Evolutionary conservation across 768 basidiomycete genomes (phyloP).

Genomic region (Hygrocybe punicea): DNA sequence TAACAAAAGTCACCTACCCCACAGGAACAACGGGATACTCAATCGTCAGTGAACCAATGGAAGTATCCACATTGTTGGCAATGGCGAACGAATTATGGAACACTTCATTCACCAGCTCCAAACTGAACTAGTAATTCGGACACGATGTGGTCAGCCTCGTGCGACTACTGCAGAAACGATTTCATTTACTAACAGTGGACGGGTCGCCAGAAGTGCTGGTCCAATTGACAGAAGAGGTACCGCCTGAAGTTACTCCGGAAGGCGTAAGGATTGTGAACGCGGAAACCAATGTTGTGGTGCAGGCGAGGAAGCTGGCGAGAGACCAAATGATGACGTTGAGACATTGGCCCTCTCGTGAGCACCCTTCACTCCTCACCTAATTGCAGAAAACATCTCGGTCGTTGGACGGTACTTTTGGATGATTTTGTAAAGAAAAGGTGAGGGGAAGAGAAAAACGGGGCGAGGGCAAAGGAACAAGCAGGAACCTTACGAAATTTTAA

Average conservation of each 20-base stretch:
- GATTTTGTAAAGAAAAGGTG: neutral
- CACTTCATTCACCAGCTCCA: conserved; percentile 45
- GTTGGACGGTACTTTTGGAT: conserved; percentile 19
- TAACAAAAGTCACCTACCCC: conserved; percentile 40
- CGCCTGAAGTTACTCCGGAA: conserved; percentile 24
- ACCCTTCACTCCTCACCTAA: conserved; percentile 38
- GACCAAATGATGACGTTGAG: neutral
- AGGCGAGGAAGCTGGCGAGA: conserved; percentile 37
- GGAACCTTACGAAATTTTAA: neutral
- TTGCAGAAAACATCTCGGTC: conserved; percentile 48
- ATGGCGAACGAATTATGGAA: conserved; percentile 58
- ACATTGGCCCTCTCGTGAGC: neutral
- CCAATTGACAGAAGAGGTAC: conserved; percentile 46
- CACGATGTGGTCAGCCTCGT: conserved; percentile 10
- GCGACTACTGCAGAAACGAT: neutral
- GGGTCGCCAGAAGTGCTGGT: conserved; percentile 41
- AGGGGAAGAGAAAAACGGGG: neutral
- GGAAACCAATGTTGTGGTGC: conserved; percentile 47
- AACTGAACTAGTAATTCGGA: neutral
- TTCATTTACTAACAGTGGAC: conserved; percentile 24
- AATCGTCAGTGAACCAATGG: conserved; percentile 34
- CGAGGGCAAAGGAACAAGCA: neutral
- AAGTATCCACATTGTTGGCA: conserved; percentile 49
- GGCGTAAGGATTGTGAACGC: conserved; percentile 46
- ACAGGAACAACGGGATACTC: conserved; percentile 45